Base-by-base conservation (phyloP, 139 green algal species). In the Yamagishiella unicocca region DNA sequence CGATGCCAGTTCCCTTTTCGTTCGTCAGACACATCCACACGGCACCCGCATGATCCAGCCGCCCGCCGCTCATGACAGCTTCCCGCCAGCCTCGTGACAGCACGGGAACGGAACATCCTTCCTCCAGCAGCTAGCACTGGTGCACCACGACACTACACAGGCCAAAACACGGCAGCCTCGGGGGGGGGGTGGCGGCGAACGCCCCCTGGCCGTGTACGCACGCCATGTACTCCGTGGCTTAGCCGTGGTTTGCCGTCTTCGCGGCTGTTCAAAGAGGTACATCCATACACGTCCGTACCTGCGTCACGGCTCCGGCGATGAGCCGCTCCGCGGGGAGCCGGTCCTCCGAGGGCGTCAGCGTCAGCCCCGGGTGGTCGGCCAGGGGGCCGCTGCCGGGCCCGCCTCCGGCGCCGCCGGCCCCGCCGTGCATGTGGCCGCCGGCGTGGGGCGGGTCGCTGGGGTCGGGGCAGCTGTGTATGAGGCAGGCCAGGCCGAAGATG, bases 401-500 rank as follows among this genome's bases (percentile, higher is more conserved):
- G 5, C 82, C 68, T 35, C 82, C 68, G 37, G 62, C 14, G 53
- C 76, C 33, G 68, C 55, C 53, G 33, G n/a, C n/a, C n/a, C 35
- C 33, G 29, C 82, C 53, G 46, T 70, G 62, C 45, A 37, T 9
- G 29, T 66, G 38, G 37, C 77, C 77, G 21, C 27, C 31, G 29
- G 64, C 22, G 55, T 66, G 55, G 21, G 55, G 21, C 33, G 29
- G 50, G 43, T 82, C 46, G 35, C 24, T 72, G 40, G 43, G 35
- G 67, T 87, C 84, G 74, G 67, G 84, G 86, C 80, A 91, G 54
- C 75, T 88, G 79, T 95, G 85, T 24, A 99, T 94, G 27, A 98
- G 91, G 54, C 87, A 91, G 43, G 95, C 95, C 10, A 99, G 89
- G 8, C 94, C 94, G 91, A 97, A 99, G 4, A 97, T 93, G 2